Base-by-base conservation (phyloP, 352 stramenopile genomes). In the Pythium plurisporium region DNA sequence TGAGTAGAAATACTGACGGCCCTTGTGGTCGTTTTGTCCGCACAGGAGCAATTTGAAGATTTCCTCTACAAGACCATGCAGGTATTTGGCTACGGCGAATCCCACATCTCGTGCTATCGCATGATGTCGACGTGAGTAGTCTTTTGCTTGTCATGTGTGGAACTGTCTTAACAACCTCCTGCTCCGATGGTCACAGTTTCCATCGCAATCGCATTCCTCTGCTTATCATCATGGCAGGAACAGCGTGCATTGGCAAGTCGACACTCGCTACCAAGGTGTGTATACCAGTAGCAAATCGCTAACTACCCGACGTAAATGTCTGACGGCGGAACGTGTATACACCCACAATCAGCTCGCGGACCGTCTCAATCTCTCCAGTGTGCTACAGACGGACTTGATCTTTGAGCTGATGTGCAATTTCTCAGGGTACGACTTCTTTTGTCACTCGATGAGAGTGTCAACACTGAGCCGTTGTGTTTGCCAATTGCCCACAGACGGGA, bases 341-440 rank as follows among this genome's bases (percentile, higher is more conserved):
- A 15, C n/a, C 7, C 4, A 14, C 15, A 1, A 27, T 7, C 59
- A 94, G 82, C 68, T 95, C 48, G 85, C 85, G 0, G 85, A 95
- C 42, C 85, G 85, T 0, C 72, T 95, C 17, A 95, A 95, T 54
- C 64, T 95, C 10, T 95, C 85, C 29, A 95, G 85, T 26, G 82
- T 95, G 6, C 69, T 95, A 19, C 85, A 95, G 55, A 92, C 82
- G 0, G 85, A 95, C 46, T 73, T 95, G 37, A 95, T 92, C 53
- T 92, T 92, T 60, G 85, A 93, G 65, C 75, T 95, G 43, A 95
- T 95, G 85, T 95, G 85, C 67, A 95, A 95, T 44, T 95, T 95
- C 55, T 95, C 85, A 2, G 85, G 82, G 85, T 95, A 55, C 15
- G 68, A 55, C 6, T 36, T 38, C n/a, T n/a, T 11, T 15, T 41